Evolutionary conservation across 2,329 filamentous ascomycete genomes (phyloP).

Genomic region (Beauveria varroae): DNA sequence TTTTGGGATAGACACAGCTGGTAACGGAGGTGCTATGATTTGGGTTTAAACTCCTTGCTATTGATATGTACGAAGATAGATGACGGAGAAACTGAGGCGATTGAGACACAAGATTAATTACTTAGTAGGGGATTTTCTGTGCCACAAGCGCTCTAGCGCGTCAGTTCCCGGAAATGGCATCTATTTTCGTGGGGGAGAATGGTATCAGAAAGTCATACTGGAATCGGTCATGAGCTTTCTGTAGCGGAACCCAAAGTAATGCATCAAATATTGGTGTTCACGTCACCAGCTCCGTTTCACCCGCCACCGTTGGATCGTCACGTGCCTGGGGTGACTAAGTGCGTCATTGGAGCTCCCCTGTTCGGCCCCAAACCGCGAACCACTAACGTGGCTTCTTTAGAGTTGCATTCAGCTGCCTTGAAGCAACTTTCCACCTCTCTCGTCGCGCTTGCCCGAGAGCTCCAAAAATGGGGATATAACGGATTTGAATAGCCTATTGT

Average conservation of each 20-base stretch:
- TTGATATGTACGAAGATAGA: neutral
- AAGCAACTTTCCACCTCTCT: neutral
- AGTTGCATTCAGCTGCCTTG: neutral
- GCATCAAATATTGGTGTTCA: neutral
- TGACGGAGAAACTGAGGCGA: neutral
- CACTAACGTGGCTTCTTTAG: constrained; percentile 10
- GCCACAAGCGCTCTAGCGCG: neutral
- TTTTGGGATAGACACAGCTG: constrained; percentile 16
- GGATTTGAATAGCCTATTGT: neutral
- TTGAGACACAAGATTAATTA: neutral
- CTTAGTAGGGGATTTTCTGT: too few species aligned
- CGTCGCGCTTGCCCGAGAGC: neutral
- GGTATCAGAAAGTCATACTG: neutral
- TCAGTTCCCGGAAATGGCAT: neutral
- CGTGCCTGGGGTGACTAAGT: constrained; percentile 10
- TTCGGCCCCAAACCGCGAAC: neutral
- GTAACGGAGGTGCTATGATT: constrained; percentile 15
- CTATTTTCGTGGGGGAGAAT: neutral
- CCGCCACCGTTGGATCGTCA: neutral
- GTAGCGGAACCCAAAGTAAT: neutral
- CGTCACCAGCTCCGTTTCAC: neutral
- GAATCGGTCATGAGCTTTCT: neutral
- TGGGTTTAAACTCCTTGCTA: neutral
- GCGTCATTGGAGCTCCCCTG: constrained; percentile 7
- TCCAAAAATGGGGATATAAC: constrained; percentile 7